Conservation (phyloP, 2,329 filamentous ascomycete species). For the Xylaria sp. region DNA sequence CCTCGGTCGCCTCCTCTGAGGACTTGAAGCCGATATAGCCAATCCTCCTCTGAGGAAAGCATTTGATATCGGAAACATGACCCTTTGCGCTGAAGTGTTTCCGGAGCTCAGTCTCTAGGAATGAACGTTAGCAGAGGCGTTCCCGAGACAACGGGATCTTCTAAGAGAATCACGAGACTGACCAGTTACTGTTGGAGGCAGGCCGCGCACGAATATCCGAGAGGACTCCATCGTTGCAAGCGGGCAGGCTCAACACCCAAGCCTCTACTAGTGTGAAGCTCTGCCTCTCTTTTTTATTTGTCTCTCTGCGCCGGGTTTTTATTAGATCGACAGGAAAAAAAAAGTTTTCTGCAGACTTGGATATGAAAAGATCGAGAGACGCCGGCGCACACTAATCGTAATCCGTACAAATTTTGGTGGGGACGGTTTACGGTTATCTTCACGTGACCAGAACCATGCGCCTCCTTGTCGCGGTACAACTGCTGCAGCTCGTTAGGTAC, state of each 20-base stretch:
- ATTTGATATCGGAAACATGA: conserved; percentile 84
- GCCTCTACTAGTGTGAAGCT: neutral
- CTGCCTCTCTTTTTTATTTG: neutral
- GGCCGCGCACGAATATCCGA: conserved; percentile 70
- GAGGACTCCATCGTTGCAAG: conserved; percentile 46
- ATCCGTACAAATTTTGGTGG: conserved; percentile 7
- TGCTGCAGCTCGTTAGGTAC: no score
- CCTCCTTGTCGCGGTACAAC: no score
- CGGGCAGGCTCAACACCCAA: neutral
- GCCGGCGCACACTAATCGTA: neutral
- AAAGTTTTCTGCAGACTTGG: neutral
- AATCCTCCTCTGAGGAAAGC: conserved; percentile 83
- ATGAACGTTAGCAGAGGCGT: conserved; percentile 7
- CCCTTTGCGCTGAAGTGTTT: conserved; percentile 77
- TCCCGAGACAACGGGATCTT: neutral
- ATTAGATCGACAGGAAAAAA: conserved; percentile 2
- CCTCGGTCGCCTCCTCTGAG: conserved; percentile 70
- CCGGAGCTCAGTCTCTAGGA: conserved; percentile 17
- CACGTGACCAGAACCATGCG: conserved; percentile 11
- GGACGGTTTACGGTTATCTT: conserved; percentile 14
- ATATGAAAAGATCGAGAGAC: neutral
- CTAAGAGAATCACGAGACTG: neutral
- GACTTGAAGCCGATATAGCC: conserved; percentile 93
- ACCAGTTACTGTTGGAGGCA: conserved; percentile 81
- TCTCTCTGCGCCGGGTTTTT: conserved; percentile 3